These are phyloP conservation scores for Moesziomyces globuligerus DNA, from an alignment of 1,284 basidiomycete species.

Conservation along the genomic window DNA sequence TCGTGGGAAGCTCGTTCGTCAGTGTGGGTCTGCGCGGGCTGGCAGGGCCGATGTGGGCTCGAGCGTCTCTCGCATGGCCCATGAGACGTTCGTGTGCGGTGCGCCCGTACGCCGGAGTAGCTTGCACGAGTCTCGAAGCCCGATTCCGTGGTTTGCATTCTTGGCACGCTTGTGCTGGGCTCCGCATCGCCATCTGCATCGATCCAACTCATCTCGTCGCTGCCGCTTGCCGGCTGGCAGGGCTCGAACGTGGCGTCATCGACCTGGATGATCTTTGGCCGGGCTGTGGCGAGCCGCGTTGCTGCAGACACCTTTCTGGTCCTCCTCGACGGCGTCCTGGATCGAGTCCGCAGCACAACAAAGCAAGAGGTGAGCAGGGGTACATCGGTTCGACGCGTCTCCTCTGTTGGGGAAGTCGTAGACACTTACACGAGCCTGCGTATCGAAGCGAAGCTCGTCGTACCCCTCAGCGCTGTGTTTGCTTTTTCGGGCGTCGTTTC, in stretches of 20 bases:
- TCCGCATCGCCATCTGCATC: conserved; percentile 12
- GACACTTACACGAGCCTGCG: conserved; percentile 24
- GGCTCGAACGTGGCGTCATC: conserved; percentile 10
- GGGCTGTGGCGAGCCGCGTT: conserved; percentile 1
- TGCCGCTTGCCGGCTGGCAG: not conserved
- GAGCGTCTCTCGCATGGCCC: too few species aligned
- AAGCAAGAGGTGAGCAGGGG: too few species aligned
- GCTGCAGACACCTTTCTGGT: conserved; percentile 22
- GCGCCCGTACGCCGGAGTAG: too few species aligned
- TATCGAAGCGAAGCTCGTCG: conserved; percentile 26
- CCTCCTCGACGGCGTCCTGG: conserved; percentile 31
- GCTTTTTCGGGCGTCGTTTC: conserved; percentile 19
- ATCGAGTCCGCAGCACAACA: not conserved
- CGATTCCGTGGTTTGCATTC: not conserved
- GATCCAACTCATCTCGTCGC: conserved; percentile 9
- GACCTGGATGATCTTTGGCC: conserved; percentile 9
- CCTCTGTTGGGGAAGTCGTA: too few species aligned
- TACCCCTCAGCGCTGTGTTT: conserved; percentile 12
- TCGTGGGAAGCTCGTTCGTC: too few species aligned
- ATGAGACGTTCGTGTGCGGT: too few species aligned
- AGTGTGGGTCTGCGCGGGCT: too few species aligned
- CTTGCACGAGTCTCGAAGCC: not conserved
- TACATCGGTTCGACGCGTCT: too few species aligned
- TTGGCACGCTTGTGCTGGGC: not conserved
- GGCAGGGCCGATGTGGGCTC: too few species aligned